Evolutionary conservation across 768 basidiomycete genomes (phyloP), one percentile per base, ranked within the genome.

Genomic region (Trametes elegans): DNA sequence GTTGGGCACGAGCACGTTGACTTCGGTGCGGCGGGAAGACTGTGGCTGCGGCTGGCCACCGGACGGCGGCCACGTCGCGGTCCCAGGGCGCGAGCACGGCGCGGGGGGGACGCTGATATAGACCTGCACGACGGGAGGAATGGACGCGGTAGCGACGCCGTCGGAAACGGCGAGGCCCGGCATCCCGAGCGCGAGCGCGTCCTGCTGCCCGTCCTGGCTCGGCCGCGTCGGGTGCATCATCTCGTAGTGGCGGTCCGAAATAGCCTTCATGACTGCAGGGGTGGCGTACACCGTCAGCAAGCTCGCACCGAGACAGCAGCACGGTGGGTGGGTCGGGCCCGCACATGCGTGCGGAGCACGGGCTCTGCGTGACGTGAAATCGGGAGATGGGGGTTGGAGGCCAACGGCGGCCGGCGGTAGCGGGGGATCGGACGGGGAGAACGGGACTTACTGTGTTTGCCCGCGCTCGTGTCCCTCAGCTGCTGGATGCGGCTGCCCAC

Each of bases 401-500:
- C 10, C 26, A 31, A 35, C 62, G 51, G 3, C n/a, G n/a, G n/a
- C n/a, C n/a, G n/a, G n/a, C n/a, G n/a, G n/a, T n/a, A n/a, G n/a
- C n/a, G n/a, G n/a, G n/a, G n/a, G n/a, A n/a, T n/a, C n/a, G n/a
- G n/a, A n/a, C n/a, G n/a, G n/a, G n/a, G n/a, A n/a, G n/a, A n/a
- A n/a, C n/a, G 56, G 53, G 55, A 62, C 86, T 70, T 67, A 90
- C 88, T 73, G 67, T 80, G 74, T 67, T 85, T 86, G 34, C 87
- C 87, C 43, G 85, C 82, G 61, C 82, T 79, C 2, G 86, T 85
- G 68, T 90, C 87, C 61, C 87, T 73, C 48, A 90, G 78, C 64
- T 90, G 88, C 65, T 90, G 88, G 28, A 90, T 74, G 51, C 88
- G 85, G 64, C 85, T 88, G 53, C 88, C 88, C 42, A 90, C 88